phyloP scores from a whole-genome alignment of 208 protist genomes.

The Porcisia hertigi region DNA sequence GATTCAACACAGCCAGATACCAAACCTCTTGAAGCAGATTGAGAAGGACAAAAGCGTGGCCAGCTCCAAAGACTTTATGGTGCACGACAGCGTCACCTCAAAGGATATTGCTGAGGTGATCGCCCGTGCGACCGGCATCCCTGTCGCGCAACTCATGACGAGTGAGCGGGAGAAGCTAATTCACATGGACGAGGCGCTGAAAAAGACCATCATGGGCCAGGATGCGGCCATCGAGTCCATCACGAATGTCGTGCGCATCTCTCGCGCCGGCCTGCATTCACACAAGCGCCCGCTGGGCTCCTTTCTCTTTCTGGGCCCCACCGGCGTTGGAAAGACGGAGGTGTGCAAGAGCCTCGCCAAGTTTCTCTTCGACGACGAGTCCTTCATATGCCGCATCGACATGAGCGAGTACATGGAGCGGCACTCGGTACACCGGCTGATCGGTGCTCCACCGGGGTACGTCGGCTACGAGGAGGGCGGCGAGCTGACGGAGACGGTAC shows the following conservation, averaged over 20 bases:
- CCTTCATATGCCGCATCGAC: slow-evolving; percentile 97
- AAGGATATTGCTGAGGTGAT: slow-evolving; percentile 96
- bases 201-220: slow-evolving; percentile 96
- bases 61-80: slow-evolving; percentile 93
- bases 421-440: slow-evolving; percentile 95
- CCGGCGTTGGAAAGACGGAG: slow-evolving; percentile 97
- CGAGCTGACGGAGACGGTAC: slow-evolving; percentile 98
- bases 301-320: slow-evolving; percentile 97
- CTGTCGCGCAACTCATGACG: slow-evolving; percentile 90
- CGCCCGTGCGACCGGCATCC: slow-evolving; percentile 98
- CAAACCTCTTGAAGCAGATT: slow-evolving; percentile 85
- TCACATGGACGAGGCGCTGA: slow-evolving; percentile 86
- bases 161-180: slow-evolving; percentile 92
- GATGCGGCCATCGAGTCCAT: slow-evolving; percentile 95
- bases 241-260: slow-evolving; percentile 95
- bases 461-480: slow-evolving; percentile 98
- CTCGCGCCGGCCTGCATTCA: slow-evolving; percentile 91
- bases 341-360: slow-evolving; percentile 95
- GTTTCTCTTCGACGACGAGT: slow-evolving; percentile 97
- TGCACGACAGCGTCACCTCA: slow-evolving; percentile 93
- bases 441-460: slow-evolving; percentile 98
- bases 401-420: slow-evolving; percentile 99
- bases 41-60: slow-evolving; percentile 85
- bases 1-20: slow-evolving; percentile 79
- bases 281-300: slow-evolving; percentile 92